Conservation (phyloP, 306 rosid species). For the Malus orientalis region DNA sequence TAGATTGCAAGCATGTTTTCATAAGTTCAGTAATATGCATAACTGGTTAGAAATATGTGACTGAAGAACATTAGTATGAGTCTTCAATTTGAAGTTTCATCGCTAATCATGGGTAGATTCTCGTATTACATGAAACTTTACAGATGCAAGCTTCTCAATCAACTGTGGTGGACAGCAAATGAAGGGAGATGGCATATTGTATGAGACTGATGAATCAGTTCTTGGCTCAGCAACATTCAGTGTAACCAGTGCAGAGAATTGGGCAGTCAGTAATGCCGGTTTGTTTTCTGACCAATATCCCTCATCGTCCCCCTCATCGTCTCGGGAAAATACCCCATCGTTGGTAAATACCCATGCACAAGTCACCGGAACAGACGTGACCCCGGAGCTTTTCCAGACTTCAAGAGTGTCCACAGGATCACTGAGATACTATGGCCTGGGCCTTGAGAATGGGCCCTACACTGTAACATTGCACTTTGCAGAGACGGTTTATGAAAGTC, state of each 20-base stretch:
- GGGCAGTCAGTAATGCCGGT: conserved; percentile 19
- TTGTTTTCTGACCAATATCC: not conserved
- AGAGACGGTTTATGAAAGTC: conserved; percentile 27
- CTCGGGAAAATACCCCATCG: not conserved
- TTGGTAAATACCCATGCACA: not conserved
- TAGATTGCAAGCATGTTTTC: too few relatives aligned
- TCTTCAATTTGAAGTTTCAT: not conserved
- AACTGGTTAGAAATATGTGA: not conserved
- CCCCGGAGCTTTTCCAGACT: conserved; percentile 10
- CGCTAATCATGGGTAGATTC: not conserved
- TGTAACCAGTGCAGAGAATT: not conserved
- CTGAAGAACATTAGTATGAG: not conserved
- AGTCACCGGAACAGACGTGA: conserved; percentile 2
- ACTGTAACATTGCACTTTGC: conserved; percentile 45
- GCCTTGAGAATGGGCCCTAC: conserved; percentile 47
- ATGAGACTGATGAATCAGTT: conserved; percentile 1
- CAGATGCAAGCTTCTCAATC: conserved; percentile 14
- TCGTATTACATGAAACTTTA: too few relatives aligned
- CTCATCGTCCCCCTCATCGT: too few relatives aligned
- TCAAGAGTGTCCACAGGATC: conserved; percentile 18
- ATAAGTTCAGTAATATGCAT: not conserved
- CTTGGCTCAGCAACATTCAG: not conserved
- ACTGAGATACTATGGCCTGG: conserved; percentile 39
- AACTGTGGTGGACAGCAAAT: conserved; percentile 11
- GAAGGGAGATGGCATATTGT: conserved; percentile 7